Conservation (phyloP, 164 flowering plant species). For the Chimonanthus praecox region DNA sequence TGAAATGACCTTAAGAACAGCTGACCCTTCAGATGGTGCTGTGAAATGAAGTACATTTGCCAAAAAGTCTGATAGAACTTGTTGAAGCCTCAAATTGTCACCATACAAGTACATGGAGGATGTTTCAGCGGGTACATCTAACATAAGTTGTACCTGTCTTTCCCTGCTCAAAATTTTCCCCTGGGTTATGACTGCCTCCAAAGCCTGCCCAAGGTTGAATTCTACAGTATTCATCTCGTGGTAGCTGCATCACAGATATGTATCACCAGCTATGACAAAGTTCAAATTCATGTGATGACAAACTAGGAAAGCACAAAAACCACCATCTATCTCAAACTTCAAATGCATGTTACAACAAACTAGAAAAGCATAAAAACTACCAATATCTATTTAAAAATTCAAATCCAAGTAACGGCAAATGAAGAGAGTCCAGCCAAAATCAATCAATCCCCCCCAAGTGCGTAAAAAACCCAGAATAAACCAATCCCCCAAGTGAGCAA, state of each 20-base stretch:
- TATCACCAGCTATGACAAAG: background rate
- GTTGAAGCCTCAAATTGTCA: constrained; percentile 81
- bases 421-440: no score
- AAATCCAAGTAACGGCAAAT: no score
- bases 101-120: constrained; percentile 57
- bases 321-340: no score
- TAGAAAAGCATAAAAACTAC: no score
- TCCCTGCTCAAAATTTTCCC: constrained; percentile 59
- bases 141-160: constrained; percentile 43
- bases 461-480: no score
- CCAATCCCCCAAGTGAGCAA: no score
- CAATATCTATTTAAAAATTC: no score
- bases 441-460: no score
- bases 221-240: constrained; percentile 39
- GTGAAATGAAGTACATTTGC: constrained; percentile 51
- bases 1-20: constrained; percentile 40
- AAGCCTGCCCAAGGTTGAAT: constrained; percentile 60
- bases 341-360: no score
- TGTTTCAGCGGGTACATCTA: constrained; percentile 49
- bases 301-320: background rate
- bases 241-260: constrained; percentile 37
- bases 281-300: background rate
- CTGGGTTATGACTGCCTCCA: constrained; percentile 60
- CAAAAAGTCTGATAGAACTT: constrained; percentile 68
- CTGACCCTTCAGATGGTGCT: constrained; percentile 45